These are phyloP conservation scores for Annona cherimola DNA, from an alignment of 164 flowering plant species.

Conservation along the genomic window DNA sequence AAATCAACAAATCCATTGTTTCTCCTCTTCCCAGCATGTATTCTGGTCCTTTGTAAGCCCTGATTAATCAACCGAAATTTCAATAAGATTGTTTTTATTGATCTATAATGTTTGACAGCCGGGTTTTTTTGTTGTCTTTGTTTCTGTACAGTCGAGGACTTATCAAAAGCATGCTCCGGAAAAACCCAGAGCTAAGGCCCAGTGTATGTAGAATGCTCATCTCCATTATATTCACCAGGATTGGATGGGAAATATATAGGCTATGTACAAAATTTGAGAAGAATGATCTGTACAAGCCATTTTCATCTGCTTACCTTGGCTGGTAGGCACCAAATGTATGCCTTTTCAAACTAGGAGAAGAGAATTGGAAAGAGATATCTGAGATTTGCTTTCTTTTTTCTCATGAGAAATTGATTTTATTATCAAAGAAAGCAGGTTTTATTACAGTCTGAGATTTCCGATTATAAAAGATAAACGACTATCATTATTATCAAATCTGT, in stretches of 20 bases:
- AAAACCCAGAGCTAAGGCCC: conserved; percentile 92
- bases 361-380: too few relatives aligned
- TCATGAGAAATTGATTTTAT: too few relatives aligned
- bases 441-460: too few relatives aligned
- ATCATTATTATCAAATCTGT: too few relatives aligned
- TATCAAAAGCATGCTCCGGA: conserved; percentile 93
- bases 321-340: too few relatives aligned
- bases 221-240: background rate
- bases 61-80: background rate
- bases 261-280: background rate
- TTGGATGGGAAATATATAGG: background rate
- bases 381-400: too few relatives aligned
- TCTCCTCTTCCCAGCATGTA: conserved; percentile 91
- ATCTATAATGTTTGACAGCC: background rate
- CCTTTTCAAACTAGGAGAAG: too few relatives aligned
- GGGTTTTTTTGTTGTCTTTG: background rate
- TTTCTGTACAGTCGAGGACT: conserved; percentile 70
- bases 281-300: too few relatives aligned
- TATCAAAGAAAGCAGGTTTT: too few relatives aligned
- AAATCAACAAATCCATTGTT: conserved; percentile 88
- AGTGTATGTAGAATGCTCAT: conserved; percentile 52
- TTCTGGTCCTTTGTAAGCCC: conserved; percentile 84
- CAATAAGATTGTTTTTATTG: background rate
- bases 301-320: too few relatives aligned
- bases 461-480: too few relatives aligned